Base-by-base conservation (phyloP, 2,329 filamentous ascomycete species). In the Penicillium psychrosexuale region DNA sequence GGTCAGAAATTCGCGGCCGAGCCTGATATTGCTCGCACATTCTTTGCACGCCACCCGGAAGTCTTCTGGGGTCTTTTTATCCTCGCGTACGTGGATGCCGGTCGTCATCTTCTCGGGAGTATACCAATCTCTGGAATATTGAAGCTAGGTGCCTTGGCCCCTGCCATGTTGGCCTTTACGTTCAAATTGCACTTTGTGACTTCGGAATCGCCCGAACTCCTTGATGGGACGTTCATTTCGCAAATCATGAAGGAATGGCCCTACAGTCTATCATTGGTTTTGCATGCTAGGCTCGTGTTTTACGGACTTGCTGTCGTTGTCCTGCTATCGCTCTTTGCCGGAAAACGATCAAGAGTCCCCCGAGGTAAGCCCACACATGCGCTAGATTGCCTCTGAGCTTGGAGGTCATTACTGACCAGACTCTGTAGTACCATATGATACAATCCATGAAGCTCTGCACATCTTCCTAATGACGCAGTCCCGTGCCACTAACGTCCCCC, bases 1-100 rank as follows among this genome's bases (percentile, higher is more conserved):
- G 94, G 94, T 5, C 93, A 97, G 69, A 99, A 99, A 72, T 92
- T 91, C 65, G 88, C 94, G 1, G 92, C 92, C n/a, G 88, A 87
- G 37, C 85, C 91, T 27, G 94, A 97, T 66, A 89, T 97, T 43
- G 89, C 89, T 59, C 90, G 88, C 56, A 78, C 73, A 5, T 88
- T 90, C 66, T 78, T 96, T 51, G 76, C 81, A 15, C 76, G 81
- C 0, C 82, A 90, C 53, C 85, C 85, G 2, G 71, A 78, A 28
- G 67, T 89, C 0, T 82, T 99, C 4, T 99, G 94, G 94, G 62
- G 72, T 2, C 74, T 96, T 9, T 80, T 96, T 22, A 78, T 85
- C 37, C 70, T 81, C 12, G 86, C 87, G 1, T 97, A 97, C 69
- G 70, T 84, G 15, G 80, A 85, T 63, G 76, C 85, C 39, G 78